Evolutionary conservation across 805 yeast species (phyloP), one percentile per base, ranked within the genome.

Genomic region (Schwanniomyces occidentalis): DNA sequence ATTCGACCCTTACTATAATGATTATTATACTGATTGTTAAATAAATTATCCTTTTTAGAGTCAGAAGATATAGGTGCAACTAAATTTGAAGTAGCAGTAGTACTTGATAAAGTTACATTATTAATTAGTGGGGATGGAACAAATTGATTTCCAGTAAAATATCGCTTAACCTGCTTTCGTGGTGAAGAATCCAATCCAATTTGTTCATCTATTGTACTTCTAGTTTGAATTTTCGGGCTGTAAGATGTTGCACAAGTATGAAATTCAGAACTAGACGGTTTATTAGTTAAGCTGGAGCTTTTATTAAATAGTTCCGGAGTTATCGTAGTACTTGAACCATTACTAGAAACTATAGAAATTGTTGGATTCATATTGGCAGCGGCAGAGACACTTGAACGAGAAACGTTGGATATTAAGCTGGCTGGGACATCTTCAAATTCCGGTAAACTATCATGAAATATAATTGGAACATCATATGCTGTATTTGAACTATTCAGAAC

Each of bases 1-100:
- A 52, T 45, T n/a, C 65, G 69, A 52, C 82, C 69, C 36, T 69
- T 72, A 31, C 61, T 61, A 48, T 73, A 73, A 42, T 75, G 79
- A 40, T 73, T 74, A 25, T 62, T 65, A 53, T 55, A 70, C 26
- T 51, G 56, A 41, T 49, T 44, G 33, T 58, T 43, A 19, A 39
- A 41, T 25, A 27, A 25, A 20, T 26, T 31, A 23, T 32, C 35
- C 22, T 26, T 32, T 5, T 32, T 35, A 20, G 18, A 13, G 6
- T 30, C 13, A 17, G 27, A 19, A 18, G n/a, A 15, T 10, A 24
- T 18, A 17, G 32, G 35, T 10, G 28, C 24, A 7, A 21, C 35
- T 27, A 8, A 15, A 23, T 16, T 24, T 4, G 38, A 18, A n/a
- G n/a, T n/a, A n/a, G n/a, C n/a, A n/a, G n/a, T n/a, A n/a, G n/a